A percentile compares a stretch with the other conserved stretches of the same genome.
These are phyloP conservation scores for Phialophora chinensis DNA, from an alignment of 2,329 filamentous ascomycete genomes.

Conservation along the genomic window DNA sequence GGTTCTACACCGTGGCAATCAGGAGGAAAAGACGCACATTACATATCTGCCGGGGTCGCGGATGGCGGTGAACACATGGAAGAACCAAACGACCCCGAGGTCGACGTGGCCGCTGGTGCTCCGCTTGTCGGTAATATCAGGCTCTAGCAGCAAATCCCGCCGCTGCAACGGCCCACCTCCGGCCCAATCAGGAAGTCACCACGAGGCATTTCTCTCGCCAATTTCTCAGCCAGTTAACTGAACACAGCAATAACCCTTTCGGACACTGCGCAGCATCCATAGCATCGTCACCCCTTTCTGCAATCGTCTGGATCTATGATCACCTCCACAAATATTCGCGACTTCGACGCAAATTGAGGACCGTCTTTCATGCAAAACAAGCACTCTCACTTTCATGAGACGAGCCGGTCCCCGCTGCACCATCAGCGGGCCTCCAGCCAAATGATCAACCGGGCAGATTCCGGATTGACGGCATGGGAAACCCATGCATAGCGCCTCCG, in stretches of 20 bases:
- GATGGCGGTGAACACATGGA: conserved; percentile 15
- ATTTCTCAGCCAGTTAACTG: conserved; percentile 9
- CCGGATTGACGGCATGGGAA: conserved; percentile 11
- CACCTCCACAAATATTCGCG: background rate
- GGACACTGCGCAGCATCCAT: background rate
- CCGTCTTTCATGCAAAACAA: background rate
- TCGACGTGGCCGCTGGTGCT: conserved; percentile 5
- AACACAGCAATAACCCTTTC: conserved; percentile 13
- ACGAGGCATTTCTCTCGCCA: background rate
- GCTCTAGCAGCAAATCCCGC: conserved; percentile 8
- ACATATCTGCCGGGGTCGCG: conserved; percentile 8
- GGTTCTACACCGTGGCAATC: conserved; percentile 8
- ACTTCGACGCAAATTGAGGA: background rate
- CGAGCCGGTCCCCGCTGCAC: background rate
- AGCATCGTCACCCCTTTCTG: background rate
- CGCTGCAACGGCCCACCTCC: background rate
- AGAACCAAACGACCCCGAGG: background rate
- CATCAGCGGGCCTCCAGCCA: background rate
- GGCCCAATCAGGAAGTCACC: background rate
- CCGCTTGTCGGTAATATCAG: background rate
- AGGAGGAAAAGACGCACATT: conserved; percentile 11
- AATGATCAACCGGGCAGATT: conserved; percentile 15
- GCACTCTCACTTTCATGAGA: background rate
- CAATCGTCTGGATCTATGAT: background rate
- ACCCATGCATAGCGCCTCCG: background rate